Evolutionary conservation across 352 stramenopile species (phyloP), one percentile per base, ranked within the genome.

Genomic region (Thalassiosira exigua): DNA sequence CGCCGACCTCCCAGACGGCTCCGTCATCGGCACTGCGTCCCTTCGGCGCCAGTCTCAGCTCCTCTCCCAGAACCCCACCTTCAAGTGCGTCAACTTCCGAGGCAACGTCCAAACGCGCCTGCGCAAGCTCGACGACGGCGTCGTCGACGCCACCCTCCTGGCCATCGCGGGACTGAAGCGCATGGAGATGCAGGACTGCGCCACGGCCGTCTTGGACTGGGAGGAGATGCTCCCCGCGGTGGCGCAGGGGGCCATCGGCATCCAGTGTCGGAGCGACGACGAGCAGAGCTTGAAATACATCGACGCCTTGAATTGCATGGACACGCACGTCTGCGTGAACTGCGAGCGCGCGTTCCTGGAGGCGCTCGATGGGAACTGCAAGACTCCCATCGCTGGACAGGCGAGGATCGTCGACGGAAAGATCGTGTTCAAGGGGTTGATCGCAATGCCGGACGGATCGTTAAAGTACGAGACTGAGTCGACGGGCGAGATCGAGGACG

Each of bases 61-160:
- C 46, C 80, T 97, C 48, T 72, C 90, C 41, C 92, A 95, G 56
- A 96, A 96, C 72, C 93, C 93, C 21, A 95, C 92, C 14, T 74
- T 96, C 36, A 95, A 96, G 84, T 95, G 94, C 44, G 93, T 97
- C 24, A 97, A 97, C 79, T 97, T 97, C 74, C 89, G 94, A 44
- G 94, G 94, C 30, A 97, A 97, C 77, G 93, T 97, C 19, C 94
- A 97, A 82, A 97, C 94, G 30, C 91, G 94, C 62, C 86, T 97
- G 65, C 89, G 94, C 53, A 97, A 97, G 82, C 81, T 97, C 21
- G 92, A 96, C 59, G 93, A 96, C 66, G 92, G 91, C 58, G 91
- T 95, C 32, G 93, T 96, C 2, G 92, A 96, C 79, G 91, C 94
- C 30, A 97, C 94, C 19, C 82, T 97, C 12, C 79, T 97, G 26